A percentile compares a stretch with the other conserved stretches of the same genome.
Conservation (phyloP, 345 rosid species). For the Melaleuca alternifolia region DNA sequence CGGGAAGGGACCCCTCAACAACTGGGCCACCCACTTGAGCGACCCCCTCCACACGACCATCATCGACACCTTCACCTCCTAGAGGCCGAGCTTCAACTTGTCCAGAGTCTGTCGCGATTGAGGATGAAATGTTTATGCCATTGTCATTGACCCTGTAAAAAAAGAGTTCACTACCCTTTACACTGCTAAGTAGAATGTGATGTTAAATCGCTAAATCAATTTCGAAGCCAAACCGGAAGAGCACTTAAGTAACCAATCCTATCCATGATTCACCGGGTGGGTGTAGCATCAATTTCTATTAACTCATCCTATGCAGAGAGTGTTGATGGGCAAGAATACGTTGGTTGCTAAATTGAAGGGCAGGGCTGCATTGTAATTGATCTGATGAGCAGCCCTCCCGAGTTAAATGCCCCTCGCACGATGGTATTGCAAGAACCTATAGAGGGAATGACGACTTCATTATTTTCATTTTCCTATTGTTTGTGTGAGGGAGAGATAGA, state of each 20-base stretch:
- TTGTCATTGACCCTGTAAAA: neutral
- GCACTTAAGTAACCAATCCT: neutral
- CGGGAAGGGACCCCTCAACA: slow-evolving; percentile 94
- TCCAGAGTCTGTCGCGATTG: neutral
- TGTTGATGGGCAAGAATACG: neutral
- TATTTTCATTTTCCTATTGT: neutral
- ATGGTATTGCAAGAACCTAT: neutral
- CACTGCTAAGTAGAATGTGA: neutral
- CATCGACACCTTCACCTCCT: slow-evolving; percentile 64
- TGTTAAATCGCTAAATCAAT: neutral
- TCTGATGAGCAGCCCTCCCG: neutral
- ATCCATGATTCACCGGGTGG: neutral
- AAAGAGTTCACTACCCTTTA: neutral
- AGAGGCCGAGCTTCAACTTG: neutral
- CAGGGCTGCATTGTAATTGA: neutral
- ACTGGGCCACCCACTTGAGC: slow-evolving; percentile 97
- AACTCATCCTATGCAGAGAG: neutral
- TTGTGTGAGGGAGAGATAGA: neutral
- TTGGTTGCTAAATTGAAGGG: neutral
- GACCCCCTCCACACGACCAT: slow-evolving; percentile 99
- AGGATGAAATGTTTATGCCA: neutral
- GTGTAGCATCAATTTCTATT: neutral
- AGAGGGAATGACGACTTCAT: neutral
- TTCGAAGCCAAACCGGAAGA: neutral
- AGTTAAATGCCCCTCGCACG: neutral